phyloP scores from a whole-genome alignment of 1,284 basidiomycete genomes.

The Macrocybe sp. region DNA sequence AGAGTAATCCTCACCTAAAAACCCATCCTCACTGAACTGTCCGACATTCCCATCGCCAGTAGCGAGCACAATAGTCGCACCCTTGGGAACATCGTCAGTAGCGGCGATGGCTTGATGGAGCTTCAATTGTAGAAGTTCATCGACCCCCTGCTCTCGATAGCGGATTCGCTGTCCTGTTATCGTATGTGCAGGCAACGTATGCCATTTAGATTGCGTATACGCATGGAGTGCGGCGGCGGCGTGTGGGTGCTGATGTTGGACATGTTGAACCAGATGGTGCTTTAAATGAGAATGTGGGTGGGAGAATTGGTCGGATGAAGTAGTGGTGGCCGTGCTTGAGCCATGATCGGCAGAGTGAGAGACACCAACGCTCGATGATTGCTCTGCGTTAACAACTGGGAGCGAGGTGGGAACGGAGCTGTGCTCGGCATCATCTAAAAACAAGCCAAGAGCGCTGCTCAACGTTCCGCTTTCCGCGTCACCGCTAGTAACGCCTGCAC shows the following conservation, averaged over 20 bases:
- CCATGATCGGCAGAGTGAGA: too few relatives aligned
- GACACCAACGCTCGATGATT: too few relatives aligned
- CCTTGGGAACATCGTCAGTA: conserved; percentile 54
- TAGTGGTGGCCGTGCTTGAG: too few relatives aligned
- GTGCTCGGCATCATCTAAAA: too few relatives aligned
- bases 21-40: conserved; percentile 86
- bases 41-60: conserved; percentile 88
- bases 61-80: conserved; percentile 79
- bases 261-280: neutral
- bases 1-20: conserved; percentile 42
- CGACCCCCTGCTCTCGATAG: conserved; percentile 80
- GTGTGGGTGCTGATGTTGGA: conserved; percentile 7
- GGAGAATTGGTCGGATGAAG: neutral
- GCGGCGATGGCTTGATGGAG: conserved; percentile 77
- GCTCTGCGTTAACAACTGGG: too few relatives aligned
- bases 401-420: too few relatives aligned
- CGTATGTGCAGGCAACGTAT: neutral
- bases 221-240: conserved; percentile 13
- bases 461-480: too few relatives aligned
- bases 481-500: conserved; percentile 17
- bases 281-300: neutral
- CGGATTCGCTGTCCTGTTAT: conserved; percentile 20
- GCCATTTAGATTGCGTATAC: conserved; percentile 2
- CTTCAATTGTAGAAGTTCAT: conserved; percentile 84
- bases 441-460: too few relatives aligned